Percentiles rank a stretch among this genome's conserved stretches.
phyloP scores from a whole-genome alignment of 2,329 filamentous ascomycete species.

The Monilinia polystroma region DNA sequence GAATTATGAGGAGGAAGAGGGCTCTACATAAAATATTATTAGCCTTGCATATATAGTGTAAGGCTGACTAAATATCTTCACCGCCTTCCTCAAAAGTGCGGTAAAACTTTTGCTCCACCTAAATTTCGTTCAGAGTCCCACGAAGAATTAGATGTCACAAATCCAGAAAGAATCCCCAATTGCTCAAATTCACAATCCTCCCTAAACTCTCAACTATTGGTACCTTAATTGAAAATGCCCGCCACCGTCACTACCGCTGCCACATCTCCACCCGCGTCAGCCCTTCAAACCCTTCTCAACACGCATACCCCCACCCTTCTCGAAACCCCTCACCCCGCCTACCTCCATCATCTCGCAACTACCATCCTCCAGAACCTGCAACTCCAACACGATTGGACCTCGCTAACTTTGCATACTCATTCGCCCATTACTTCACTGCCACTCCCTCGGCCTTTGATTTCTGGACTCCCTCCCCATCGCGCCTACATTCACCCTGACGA shows the following conservation, averaged over 20 bases:
- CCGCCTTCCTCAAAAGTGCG: slow-evolving; percentile 3
- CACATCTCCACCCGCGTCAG: slow-evolving; percentile 29
- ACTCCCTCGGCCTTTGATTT: slow-evolving; percentile 63
- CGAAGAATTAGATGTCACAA: slow-evolving; percentile 8
- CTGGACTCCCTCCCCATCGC: slow-evolving; percentile 68
- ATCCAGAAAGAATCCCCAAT: slow-evolving; percentile 4
- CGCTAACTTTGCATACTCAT: slow-evolving; percentile 54
- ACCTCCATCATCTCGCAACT: slow-evolving; percentile 52
- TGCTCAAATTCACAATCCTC: not conserved
- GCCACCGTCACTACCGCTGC: slow-evolving; percentile 22
- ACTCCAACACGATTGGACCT: slow-evolving; percentile 73
- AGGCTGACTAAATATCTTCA: not conserved
- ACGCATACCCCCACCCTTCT: slow-evolving; percentile 29
- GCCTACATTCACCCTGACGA: slow-evolving; percentile 82
- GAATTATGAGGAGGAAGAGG: not conserved
- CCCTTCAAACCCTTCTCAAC: slow-evolving; percentile 35
- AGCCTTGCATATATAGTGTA: slow-evolving; percentile 15
- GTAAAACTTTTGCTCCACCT: not conserved
- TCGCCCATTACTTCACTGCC: slow-evolving; percentile 43
- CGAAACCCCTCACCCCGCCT: slow-evolving; percentile 33
- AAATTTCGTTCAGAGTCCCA: slow-evolving; percentile 9
- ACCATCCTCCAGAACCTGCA: slow-evolving; percentile 69
- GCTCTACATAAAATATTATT: not conserved
- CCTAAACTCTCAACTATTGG: not conserved
- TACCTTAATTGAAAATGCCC: slow-evolving; percentile 25